Conservation (phyloP, 2,329 filamentous ascomycete genomes). For the Neofusicoccum laricinum region DNA sequence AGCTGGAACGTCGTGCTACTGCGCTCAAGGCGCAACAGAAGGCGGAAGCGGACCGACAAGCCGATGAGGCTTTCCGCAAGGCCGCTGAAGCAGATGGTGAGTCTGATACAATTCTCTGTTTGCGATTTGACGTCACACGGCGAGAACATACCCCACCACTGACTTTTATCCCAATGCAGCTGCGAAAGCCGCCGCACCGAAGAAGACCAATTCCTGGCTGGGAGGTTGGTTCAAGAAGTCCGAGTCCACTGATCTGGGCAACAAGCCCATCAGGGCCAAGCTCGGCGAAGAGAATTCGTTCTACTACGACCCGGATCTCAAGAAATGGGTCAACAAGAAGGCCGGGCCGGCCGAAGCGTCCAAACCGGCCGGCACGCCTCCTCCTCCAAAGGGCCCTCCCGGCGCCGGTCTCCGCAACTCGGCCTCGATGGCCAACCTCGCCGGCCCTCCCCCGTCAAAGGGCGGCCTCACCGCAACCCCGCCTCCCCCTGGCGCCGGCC, state of each 20-base stretch:
- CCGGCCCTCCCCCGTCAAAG: conserved; percentile 17
- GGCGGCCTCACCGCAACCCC: not conserved
- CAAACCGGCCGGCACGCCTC: conserved; percentile 62
- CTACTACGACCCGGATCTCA: conserved; percentile 91
- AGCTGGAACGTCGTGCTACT: conserved; percentile 53
- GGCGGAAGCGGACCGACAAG: conserved; percentile 62
- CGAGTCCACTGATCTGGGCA: conserved; percentile 59
- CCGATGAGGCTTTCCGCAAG: conserved; percentile 80
- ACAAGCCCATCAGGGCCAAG: conserved; percentile 80
- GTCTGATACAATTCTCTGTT: conserved; percentile 17
- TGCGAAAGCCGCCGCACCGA: conserved; percentile 50
- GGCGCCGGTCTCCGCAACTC: conserved; percentile 51
- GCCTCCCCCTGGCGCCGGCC: not conserved
- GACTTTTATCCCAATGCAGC: conserved; percentile 41
- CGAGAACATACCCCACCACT: not conserved
- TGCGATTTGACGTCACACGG: too few relatives aligned
- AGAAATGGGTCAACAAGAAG: conserved; percentile 99
- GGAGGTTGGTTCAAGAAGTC: conserved; percentile 78
- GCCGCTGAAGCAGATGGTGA: conserved; percentile 69
- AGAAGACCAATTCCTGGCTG: conserved; percentile 71
- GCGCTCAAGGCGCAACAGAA: conserved; percentile 58
- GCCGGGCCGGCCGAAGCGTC: conserved; percentile 63
- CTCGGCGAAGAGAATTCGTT: conserved; percentile 91
- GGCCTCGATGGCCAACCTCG: conserved; percentile 49
- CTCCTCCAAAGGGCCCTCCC: conserved; percentile 62